phyloP scores from a whole-genome alignment of 352 stramenopile genomes.

The Achlya hypogyna region DNA sequence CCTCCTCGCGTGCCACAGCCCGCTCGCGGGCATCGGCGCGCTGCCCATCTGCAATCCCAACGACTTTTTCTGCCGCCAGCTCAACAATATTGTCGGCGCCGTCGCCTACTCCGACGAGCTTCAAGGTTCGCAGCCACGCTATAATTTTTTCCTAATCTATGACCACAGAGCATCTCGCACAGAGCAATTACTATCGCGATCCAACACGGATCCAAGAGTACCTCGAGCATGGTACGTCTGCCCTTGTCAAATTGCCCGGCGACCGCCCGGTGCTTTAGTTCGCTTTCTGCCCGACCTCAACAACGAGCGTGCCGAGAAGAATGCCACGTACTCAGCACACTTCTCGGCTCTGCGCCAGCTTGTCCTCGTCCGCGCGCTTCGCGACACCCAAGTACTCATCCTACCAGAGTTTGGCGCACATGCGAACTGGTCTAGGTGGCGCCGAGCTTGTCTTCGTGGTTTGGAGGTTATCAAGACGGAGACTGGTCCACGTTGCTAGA shows the following conservation, averaged over 20 bases:
- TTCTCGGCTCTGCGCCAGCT: slow-evolving; percentile 81
- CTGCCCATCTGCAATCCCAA: slow-evolving; percentile 83
- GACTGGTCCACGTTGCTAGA: slow-evolving; percentile 53
- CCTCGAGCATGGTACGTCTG: slow-evolving; percentile 42
- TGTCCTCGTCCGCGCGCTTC: slow-evolving; percentile 82
- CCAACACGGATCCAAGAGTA: slow-evolving; percentile 73
- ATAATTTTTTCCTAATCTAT: neutral
- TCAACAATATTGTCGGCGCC: slow-evolving; percentile 43
- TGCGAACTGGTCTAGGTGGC: slow-evolving; percentile 6
- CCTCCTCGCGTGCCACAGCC: slow-evolving; percentile 89
- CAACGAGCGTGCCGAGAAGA: slow-evolving; percentile 74
- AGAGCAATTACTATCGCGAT: slow-evolving; percentile 92
- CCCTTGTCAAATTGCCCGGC: neutral
- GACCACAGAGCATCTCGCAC: slow-evolving; percentile 55
- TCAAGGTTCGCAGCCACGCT: slow-evolving; percentile 22
- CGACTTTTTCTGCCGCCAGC: slow-evolving; percentile 75
- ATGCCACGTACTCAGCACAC: slow-evolving; percentile 83
- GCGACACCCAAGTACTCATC: slow-evolving; percentile 83
- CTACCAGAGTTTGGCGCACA: neutral
- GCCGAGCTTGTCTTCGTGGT: slow-evolving; percentile 76
- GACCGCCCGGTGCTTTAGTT: slow-evolving; percentile 23
- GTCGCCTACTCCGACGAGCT: slow-evolving; percentile 38
- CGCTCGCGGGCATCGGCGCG: slow-evolving; percentile 82
- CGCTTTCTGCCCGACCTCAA: slow-evolving; percentile 82
- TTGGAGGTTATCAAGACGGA: slow-evolving; percentile 77